Conservation (phyloP, 2,329 filamentous ascomycete species). For the Bipolaris cookei region DNA sequence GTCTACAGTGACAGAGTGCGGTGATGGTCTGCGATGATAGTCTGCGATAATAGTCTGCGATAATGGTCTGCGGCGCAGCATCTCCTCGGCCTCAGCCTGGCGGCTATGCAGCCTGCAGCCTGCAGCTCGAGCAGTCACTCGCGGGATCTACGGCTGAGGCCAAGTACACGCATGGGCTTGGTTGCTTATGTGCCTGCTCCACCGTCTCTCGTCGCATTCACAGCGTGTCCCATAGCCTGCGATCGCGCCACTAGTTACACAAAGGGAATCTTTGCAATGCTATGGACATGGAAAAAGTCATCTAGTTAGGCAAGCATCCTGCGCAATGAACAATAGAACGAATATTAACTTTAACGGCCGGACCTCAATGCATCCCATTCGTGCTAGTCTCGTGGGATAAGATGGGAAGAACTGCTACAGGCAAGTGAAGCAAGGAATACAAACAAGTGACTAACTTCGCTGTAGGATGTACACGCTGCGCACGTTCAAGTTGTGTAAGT, state of each 20-base stretch:
- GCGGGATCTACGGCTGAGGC: neutral
- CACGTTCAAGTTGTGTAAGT: too few relatives aligned
- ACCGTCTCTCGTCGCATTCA: neutral
- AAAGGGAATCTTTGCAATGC: neutral
- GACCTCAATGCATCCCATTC: neutral
- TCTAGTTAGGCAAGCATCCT: neutral
- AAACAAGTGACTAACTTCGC: too few relatives aligned
- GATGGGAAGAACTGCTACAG: neutral
- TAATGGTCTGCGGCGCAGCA: neutral
- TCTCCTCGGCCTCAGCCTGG: neutral
- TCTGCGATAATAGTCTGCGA: too few relatives aligned
- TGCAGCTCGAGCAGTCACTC: too few relatives aligned
- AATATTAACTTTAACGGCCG: neutral
- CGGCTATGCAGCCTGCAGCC: neutral
- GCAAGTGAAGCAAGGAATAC: too few relatives aligned
- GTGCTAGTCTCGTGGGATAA: neutral
- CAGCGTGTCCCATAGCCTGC: neutral
- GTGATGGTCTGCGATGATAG: neutral
- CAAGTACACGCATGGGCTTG: neutral
- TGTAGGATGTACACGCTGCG: too few relatives aligned
- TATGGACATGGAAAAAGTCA: neutral
- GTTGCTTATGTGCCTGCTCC: neutral
- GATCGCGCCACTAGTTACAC: neutral
- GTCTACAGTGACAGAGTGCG: neutral
- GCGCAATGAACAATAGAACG: neutral